These are phyloP conservation scores for Penicillium rolfsii DNA, from an alignment of 2,329 filamentous ascomycete genomes.

Conservation along the genomic window DNA sequence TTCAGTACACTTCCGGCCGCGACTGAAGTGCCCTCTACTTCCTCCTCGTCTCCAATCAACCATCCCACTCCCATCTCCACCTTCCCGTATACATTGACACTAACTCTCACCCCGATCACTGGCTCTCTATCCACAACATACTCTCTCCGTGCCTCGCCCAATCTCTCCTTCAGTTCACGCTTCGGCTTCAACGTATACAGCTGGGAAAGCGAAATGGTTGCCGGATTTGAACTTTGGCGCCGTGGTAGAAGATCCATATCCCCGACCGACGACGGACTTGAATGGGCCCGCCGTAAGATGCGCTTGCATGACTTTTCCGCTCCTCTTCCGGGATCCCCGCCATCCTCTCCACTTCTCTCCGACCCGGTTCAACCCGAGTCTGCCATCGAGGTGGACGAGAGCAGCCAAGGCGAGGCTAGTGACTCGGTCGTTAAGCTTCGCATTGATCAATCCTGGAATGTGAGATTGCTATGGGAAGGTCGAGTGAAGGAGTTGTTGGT, in stretches of 20 bases:
- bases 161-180: conserved; percentile 82
- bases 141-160: conserved; percentile 80
- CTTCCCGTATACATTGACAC: conserved; percentile 88
- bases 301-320: conserved; percentile 34
- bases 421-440: conserved; percentile 87
- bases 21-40: conserved; percentile 31
- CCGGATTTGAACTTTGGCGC: conserved; percentile 93
- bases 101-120: conserved; percentile 93
- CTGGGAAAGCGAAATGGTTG: conserved; percentile 91
- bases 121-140: conserved; percentile 91
- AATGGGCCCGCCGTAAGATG: conserved; percentile 47
- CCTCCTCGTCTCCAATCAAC: conserved; percentile 28
- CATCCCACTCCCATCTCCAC: conserved; percentile 58
- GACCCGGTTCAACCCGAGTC: conserved; percentile 22
- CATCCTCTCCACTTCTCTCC: conserved; percentile 21
- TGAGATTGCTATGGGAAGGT: conserved; percentile 90
- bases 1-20: conserved; percentile 80
- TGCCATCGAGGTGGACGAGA: conserved; percentile 8
- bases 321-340: conserved; percentile 24
- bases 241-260: conserved; percentile 43
- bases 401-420: conserved; percentile 64
- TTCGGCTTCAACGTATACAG: conserved; percentile 99
- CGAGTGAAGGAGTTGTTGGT: conserved; percentile 90
- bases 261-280: conserved; percentile 49
- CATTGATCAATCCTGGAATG: conserved; percentile 82